Evolutionary conservation across 2,329 filamentous ascomycete species (phyloP).

Genomic region (Hypoxylon sp.): DNA sequence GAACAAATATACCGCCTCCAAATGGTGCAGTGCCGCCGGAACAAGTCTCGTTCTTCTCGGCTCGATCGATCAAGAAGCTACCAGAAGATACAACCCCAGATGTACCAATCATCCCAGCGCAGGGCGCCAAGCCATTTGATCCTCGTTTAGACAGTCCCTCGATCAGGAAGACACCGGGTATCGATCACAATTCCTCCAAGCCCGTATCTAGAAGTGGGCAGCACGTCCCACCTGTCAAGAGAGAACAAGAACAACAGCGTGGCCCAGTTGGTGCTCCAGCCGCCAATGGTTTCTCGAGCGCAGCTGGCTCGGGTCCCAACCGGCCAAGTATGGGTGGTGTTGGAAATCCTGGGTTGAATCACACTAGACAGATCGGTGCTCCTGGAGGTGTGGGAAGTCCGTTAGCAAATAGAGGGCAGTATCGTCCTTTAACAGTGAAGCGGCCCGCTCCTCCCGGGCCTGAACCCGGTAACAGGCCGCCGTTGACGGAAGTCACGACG

Average conservation of each 20-base stretch:
- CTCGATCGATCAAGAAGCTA: conserved; percentile 73
- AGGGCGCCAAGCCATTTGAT: conserved; percentile 74
- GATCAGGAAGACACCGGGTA: conserved; percentile 88
- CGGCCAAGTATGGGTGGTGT: conserved; percentile 58
- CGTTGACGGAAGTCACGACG: conserved; percentile 66
- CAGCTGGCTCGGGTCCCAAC: conserved; percentile 32
- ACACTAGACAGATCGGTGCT: conserved; percentile 71
- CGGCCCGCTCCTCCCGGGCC: conserved; percentile 57
- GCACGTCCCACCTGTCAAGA: conserved; percentile 63
- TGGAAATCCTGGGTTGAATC: conserved; percentile 69
- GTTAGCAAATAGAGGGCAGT: conserved; percentile 70
- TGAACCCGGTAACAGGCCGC: conserved; percentile 57
- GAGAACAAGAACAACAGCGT: conserved; percentile 51
- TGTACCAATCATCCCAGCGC: conserved; percentile 60
- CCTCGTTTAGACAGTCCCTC: conserved; percentile 84
- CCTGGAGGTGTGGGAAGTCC: conserved; percentile 70
- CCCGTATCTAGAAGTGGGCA: conserved; percentile 74
- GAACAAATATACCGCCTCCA: conserved; percentile 54
- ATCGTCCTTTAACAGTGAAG: conserved; percentile 73
- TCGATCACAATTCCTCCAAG: conserved; percentile 84
- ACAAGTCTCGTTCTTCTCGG: conserved; percentile 77
- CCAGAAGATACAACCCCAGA: conserved; percentile 64
- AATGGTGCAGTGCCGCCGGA: conserved; percentile 55
- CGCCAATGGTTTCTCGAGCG: conserved; percentile 39
- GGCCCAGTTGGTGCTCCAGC: conserved; percentile 14